phyloP scores from a whole-genome alignment of 768 basidiomycete genomes.

The Suillus fuscotomentosus region DNA sequence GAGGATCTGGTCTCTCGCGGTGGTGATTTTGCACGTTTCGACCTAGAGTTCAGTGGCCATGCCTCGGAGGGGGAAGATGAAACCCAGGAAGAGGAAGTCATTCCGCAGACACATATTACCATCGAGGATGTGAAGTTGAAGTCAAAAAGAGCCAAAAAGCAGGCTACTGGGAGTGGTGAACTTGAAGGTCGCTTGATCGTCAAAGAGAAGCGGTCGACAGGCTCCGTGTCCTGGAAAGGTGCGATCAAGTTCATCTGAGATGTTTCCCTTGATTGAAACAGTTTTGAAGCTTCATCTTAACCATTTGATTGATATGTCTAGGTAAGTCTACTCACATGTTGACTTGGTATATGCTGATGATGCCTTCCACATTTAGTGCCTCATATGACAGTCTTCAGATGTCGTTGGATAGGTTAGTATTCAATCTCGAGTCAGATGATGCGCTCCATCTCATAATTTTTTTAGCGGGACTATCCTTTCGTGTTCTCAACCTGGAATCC shows the following conservation, averaged over 20 bases:
- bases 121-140: conserved; percentile 39
- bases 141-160: conserved; percentile 30
- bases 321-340: not conserved
- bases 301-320: not conserved
- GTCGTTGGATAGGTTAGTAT: not conserved
- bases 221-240: conserved; percentile 55
- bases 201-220: conserved; percentile 38
- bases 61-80: conserved; percentile 33
- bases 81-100: conserved; percentile 22
- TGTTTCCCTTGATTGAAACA: not conserved
- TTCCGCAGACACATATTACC: conserved; percentile 11
- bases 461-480: not conserved
- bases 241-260: conserved; percentile 9
- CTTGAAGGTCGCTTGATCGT: conserved; percentile 62
- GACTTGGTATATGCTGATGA: not conserved
- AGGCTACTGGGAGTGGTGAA: conserved; percentile 56
- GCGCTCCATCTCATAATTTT: not conserved
- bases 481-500: not conserved
- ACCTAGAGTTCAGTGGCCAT: conserved; percentile 59
- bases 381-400: not conserved
- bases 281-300: conserved; percentile 16
- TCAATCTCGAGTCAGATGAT: not conserved
- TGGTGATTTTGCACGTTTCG: conserved; percentile 57
- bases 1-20: conserved; percentile 44
- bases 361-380: not conserved